These are phyloP conservation scores for Echinochloa phyllopogon DNA, from an alignment of 176 grass and related monocot genomes.

Conservation along the genomic window DNA sequence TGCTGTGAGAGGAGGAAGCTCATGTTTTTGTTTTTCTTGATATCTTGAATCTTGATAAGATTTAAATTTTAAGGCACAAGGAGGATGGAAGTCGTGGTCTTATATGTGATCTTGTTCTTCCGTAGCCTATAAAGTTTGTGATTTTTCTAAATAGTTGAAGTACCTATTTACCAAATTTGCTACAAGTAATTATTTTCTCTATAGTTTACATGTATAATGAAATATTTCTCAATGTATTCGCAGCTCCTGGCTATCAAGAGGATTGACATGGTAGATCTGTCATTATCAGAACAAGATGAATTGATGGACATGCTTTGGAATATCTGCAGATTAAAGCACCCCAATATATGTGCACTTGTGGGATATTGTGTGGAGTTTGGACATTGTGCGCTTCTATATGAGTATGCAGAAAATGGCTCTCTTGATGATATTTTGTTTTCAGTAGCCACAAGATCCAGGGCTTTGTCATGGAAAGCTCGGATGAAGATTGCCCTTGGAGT, in stretches of 20 bases:
- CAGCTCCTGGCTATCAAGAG: constrained; percentile 91
- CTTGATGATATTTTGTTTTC: constrained; percentile 82
- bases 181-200: not conserved
- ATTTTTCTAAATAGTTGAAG: constrained; percentile 32
- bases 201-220: constrained; percentile 24
- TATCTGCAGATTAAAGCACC: constrained; percentile 81
- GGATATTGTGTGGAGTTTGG: constrained; percentile 91
- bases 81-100: constrained; percentile 16
- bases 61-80: constrained; percentile 15
- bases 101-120: constrained; percentile 4
- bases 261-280: constrained; percentile 76
- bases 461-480: constrained; percentile 91
- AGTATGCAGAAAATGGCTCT: constrained; percentile 84
- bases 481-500: constrained; percentile 91
- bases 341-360: constrained; percentile 71
- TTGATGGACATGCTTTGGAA: constrained; percentile 81
- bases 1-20: not conserved
- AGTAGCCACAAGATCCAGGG: constrained; percentile 56
- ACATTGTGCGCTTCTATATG: constrained; percentile 70
- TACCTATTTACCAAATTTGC: not conserved
- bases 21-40: not conserved
- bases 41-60: constrained; percentile 11
- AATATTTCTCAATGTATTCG: constrained; percentile 22
- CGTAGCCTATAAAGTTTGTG: constrained; percentile 9
- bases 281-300: constrained; percentile 85